Percentiles rank a stretch among this genome's conserved stretches.
Conservation (phyloP, 2,329 filamentous ascomycete genomes). For the Plenodomus biglobosus region DNA sequence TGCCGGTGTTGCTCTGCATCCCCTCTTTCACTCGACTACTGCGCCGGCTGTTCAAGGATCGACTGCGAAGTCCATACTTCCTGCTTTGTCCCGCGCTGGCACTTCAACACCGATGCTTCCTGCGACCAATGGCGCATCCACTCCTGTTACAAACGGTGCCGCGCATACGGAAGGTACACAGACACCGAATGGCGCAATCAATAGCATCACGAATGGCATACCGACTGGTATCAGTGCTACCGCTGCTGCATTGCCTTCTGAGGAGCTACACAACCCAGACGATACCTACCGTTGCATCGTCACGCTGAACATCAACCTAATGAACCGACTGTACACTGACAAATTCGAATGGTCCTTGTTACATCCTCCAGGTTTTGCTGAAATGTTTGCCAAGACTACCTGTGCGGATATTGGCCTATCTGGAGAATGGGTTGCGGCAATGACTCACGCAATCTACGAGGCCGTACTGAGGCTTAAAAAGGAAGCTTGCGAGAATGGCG, state of each 20-base stretch:
- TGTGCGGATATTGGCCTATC: constrained; percentile 87
- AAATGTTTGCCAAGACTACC: constrained; percentile 88
- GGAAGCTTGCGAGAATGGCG: constrained; percentile 90
- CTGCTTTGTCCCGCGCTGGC: constrained; percentile 53
- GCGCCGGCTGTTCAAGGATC: constrained; percentile 34
- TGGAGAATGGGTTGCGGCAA: constrained; percentile 90
- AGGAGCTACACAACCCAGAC: constrained; percentile 81
- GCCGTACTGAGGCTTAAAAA: constrained; percentile 91
- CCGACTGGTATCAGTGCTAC: constrained; percentile 67
- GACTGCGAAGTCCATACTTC: constrained; percentile 36
- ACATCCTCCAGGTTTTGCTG: constrained; percentile 87
- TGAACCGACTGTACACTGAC: constrained; percentile 90
- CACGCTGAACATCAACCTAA: constrained; percentile 84
- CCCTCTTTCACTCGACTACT: constrained; percentile 72
- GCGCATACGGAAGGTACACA: constrained; percentile 46
- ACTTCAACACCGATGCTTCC: constrained; percentile 52
- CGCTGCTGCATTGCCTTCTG: constrained; percentile 64
- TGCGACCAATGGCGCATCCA: constrained; percentile 57
- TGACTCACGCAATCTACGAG: constrained; percentile 97
- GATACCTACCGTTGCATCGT: constrained; percentile 95
- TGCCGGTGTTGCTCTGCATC: constrained; percentile 88
- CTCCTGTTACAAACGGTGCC: constrained; percentile 55
- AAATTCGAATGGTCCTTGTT: constrained; percentile 97
- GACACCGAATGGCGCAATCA: constrained; percentile 51
- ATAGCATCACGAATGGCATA: constrained; percentile 58